phyloP scores from a whole-genome alignment of 306 rosid species.

The Astragalus membranaceus region DNA sequence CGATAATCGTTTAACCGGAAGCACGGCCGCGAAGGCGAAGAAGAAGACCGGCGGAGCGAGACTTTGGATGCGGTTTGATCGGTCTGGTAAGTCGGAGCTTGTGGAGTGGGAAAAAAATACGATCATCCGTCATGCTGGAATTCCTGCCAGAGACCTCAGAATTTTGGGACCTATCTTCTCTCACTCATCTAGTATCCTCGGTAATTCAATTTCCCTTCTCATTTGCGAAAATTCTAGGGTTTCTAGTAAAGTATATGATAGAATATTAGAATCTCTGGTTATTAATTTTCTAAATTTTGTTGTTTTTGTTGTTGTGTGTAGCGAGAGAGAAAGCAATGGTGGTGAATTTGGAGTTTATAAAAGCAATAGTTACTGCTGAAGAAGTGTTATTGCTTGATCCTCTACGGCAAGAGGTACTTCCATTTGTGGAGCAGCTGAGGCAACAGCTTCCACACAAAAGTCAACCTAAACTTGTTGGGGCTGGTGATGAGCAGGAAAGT shows the following conservation, averaged over 20 bases:
- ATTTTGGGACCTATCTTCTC: constrained; percentile 93
- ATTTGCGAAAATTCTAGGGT: neutral
- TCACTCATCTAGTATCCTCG: constrained; percentile 87
- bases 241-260: neutral
- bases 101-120: constrained; percentile 79
- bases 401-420: constrained; percentile 77
- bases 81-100: constrained; percentile 68
- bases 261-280: no score
- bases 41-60: constrained; percentile 80
- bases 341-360: constrained; percentile 83
- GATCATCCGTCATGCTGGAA: constrained; percentile 64
- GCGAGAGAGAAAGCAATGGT: constrained; percentile 99
- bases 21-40: constrained; percentile 47
- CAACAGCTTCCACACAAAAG: constrained; percentile 58
- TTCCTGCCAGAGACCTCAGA: constrained; percentile 86
- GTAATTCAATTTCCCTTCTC: constrained; percentile 28
- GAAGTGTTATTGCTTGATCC: constrained; percentile 89
- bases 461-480: constrained; percentile 37
- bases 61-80: constrained; percentile 88
- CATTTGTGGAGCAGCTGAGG: constrained; percentile 86
- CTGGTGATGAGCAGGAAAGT: constrained; percentile 48
- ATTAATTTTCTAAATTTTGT: neutral
- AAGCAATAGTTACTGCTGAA: constrained; percentile 82
- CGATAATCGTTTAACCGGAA: neutral
- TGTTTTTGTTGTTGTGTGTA: neutral